Conservation (phyloP, 352 stramenopile genomes). For the Pythium oligandrum region DNA sequence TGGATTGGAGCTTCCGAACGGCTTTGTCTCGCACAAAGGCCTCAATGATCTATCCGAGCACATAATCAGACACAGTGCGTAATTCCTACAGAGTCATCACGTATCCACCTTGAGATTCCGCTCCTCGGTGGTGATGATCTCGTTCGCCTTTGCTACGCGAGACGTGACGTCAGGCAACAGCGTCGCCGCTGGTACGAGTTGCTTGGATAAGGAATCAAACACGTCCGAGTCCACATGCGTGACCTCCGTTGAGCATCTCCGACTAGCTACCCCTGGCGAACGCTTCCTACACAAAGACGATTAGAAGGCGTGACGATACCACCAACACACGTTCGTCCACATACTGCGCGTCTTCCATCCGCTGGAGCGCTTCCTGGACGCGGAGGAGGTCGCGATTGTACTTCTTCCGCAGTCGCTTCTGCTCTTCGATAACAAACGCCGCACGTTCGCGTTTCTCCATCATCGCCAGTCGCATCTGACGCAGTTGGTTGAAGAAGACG, state of each 20-base stretch:
- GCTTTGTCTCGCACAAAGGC: slow-evolving; percentile 41
- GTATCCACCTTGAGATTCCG: slow-evolving; percentile 35
- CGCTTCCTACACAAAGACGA: no score
- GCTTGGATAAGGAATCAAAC: slow-evolving; percentile 65
- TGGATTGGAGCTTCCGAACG: slow-evolving; percentile 33
- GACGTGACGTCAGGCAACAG: slow-evolving; percentile 39
- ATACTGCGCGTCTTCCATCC: slow-evolving; percentile 38
- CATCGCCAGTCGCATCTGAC: slow-evolving; percentile 55
- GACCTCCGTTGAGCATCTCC: slow-evolving; percentile 16
- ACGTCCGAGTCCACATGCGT: slow-evolving; percentile 52
- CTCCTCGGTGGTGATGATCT: slow-evolving; percentile 37
- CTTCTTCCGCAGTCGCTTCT: slow-evolving; percentile 40
- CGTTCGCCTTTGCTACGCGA: slow-evolving; percentile 32
- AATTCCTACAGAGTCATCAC: not conserved
- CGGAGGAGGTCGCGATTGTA: slow-evolving; percentile 43
- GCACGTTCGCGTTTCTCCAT: slow-evolving; percentile 22
- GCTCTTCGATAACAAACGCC: slow-evolving; percentile 25
- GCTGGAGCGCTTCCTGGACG: slow-evolving; percentile 34
- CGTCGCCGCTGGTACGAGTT: slow-evolving; percentile 45
- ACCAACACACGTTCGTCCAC: not conserved
- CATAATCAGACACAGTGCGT: not conserved
- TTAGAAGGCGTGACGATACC: no score
- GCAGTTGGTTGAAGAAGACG: slow-evolving; percentile 44
- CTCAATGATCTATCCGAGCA: slow-evolving; percentile 29
- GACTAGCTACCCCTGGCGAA: not conserved